Evolutionary conservation across 768 basidiomycete genomes (phyloP).

Genomic region (Collybia sp.): DNA sequence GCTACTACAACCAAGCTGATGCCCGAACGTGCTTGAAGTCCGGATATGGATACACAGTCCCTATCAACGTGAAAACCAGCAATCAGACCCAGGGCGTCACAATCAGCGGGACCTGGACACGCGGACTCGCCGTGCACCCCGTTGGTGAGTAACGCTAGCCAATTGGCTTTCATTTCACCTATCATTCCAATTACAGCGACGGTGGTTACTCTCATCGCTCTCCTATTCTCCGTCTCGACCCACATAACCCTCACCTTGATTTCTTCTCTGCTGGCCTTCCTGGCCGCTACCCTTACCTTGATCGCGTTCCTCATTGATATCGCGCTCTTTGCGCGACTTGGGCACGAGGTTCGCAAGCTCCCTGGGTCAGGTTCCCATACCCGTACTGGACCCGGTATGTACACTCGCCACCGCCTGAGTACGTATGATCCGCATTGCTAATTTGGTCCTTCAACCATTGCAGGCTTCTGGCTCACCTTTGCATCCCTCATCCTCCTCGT

Average conservation of each 20-base stretch:
- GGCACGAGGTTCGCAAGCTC: constrained; percentile 52
- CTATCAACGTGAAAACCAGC: constrained; percentile 16
- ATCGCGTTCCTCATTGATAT: constrained; percentile 78
- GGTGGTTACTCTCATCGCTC: constrained; percentile 58
- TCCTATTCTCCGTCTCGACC: constrained; percentile 56
- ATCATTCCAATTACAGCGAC: constrained; percentile 26
- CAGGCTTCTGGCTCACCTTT: constrained; percentile 77
- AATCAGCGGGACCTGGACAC: constrained; percentile 61
- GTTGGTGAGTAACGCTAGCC: constrained; percentile 44
- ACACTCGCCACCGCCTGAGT: too few relatives aligned
- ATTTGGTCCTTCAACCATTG: neutral
- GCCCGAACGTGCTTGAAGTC: constrained; percentile 42
- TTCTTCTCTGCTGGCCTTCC: constrained; percentile 64
- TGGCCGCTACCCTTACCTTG: constrained; percentile 63
- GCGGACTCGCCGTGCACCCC: constrained; percentile 70
- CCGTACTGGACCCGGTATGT: constrained; percentile 59
- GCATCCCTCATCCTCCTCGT: constrained; percentile 58
- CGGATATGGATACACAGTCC: constrained; percentile 56
- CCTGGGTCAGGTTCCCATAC: constrained; percentile 38
- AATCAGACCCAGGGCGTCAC: constrained; percentile 31
- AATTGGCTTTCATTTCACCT: neutral
- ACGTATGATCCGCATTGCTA: too few relatives aligned
- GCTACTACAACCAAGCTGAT: constrained; percentile 41
- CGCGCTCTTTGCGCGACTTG: constrained; percentile 60
- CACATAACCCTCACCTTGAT: constrained; percentile 54